Evolutionary conservation across 2,329 filamentous ascomycete species (phyloP), one percentile per base, ranked within the genome.

Genomic region (Immersiporthe knoxdaviesiana): DNA sequence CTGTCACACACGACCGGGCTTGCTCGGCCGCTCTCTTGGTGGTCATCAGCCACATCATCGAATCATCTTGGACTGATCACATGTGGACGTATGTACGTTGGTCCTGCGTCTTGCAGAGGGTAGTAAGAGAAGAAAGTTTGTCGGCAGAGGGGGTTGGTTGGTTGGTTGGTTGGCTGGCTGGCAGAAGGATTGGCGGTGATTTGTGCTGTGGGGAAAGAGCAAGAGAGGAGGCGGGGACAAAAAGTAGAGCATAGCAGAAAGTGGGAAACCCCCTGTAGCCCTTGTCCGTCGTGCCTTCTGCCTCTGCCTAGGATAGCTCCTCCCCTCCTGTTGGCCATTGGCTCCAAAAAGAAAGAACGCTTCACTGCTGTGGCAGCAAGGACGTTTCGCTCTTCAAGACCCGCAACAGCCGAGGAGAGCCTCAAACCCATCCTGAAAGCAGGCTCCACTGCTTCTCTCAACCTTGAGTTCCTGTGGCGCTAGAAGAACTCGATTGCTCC

Each of bases 181-280:
- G 47, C 37, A 27, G 66, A 68, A 63, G 60, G 60, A 63, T 59
- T 63, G 66, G 61, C 66, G 60, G 66, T 59, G 60, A 68, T 63
- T 68, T 54, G 37, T n/a, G n/a, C 50, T 68, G 37, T 27, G 63
- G 47, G 5, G 50, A 44, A 60, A 35, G 44, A n/a, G 44, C 21
- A 47, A 10, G 41, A 47, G 12, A 16, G 39, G 39, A 16, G 39
- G 39, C 11, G 37, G 37, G 37, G 12, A 18, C 2, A 3, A 47
- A 47, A 47, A 47, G 21, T 47, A 47, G 44, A 47, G 44, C 44
- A 21, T 8, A n/a, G 18, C 18, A 62, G 62, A 35, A 27, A n/a
- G 41, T 39, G 37, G 41, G 44, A 47, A 12, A 14, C 6, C 11
- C 6, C 30, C 56, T 37, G 16, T 32, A 59, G 32, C 30, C 24